These are phyloP conservation scores for Gossypium australe DNA, from an alignment of 345 rosid genomes.

Conservation along the genomic window DNA sequence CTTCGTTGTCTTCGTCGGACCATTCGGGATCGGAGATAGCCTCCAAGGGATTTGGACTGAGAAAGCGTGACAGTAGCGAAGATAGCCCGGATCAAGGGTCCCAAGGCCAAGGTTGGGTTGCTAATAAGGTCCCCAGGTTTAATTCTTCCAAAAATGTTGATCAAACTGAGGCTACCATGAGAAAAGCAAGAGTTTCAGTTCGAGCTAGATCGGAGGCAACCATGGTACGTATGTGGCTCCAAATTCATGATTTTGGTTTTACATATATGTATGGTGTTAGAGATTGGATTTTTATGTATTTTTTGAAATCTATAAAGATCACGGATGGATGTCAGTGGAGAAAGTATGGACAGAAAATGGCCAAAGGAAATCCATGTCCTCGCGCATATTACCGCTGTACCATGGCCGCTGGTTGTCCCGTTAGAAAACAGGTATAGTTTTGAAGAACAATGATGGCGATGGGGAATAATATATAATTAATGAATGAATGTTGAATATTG, in stretches of 20 bases:
- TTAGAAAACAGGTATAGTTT: slow-evolving; percentile 44
- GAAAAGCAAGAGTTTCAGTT: slow-evolving; percentile 67
- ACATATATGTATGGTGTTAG: background rate
- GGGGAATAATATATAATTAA: background rate
- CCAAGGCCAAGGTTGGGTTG: background rate
- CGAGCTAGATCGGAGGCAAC: slow-evolving; percentile 53
- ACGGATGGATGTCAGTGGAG: slow-evolving; percentile 81
- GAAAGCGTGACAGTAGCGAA: slow-evolving; percentile 12
- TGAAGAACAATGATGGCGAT: background rate
- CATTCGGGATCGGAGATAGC: slow-evolving; percentile 28
- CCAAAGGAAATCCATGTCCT: slow-evolving; percentile 76
- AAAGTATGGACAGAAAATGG: slow-evolving; percentile 78
- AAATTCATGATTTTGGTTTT: background rate
- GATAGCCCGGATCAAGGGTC: slow-evolving; percentile 36
- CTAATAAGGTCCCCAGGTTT: slow-evolving; percentile 37
- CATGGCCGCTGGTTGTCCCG: slow-evolving; percentile 80
- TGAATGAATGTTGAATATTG: background rate
- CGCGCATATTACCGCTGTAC: slow-evolving; percentile 78
- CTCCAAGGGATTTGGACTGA: slow-evolving; percentile 14
- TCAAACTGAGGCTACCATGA: slow-evolving; percentile 63
- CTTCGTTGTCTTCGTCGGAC: slow-evolving; percentile 43
- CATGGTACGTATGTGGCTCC: slow-evolving; percentile 14
- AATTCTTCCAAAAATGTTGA: slow-evolving; percentile 40
- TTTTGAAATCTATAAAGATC: slow-evolving; percentile 25
- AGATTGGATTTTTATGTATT: background rate